Percentiles rank a stretch among this genome's conserved stretches.
phyloP scores from a whole-genome alignment of 2,329 filamentous ascomycete species.

The Neophaeococcomyces aloes region DNA sequence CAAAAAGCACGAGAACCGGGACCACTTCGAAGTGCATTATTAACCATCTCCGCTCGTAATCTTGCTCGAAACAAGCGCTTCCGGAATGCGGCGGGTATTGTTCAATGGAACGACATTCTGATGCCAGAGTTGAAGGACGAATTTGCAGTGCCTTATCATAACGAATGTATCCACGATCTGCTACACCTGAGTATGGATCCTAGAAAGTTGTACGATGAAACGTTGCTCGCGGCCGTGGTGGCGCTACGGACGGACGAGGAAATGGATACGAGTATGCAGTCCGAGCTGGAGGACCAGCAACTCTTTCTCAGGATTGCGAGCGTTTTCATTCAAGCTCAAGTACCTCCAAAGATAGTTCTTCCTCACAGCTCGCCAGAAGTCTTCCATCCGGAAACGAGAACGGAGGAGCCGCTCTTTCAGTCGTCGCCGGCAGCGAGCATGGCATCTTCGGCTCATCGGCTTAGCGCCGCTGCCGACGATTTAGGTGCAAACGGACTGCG shows the following conservation, averaged over 20 bases:
- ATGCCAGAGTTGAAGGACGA: constrained; percentile 26
- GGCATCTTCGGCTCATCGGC: neutral
- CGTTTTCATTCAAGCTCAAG: constrained; percentile 22
- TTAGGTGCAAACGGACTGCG: constrained; percentile 27
- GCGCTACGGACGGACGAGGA: constrained; percentile 34
- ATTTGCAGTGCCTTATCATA: constrained; percentile 33
- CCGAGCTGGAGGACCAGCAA: constrained; percentile 22
- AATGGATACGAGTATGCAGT: constrained; percentile 25
- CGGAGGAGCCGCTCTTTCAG: too few species aligned
- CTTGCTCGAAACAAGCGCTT: constrained; percentile 25
- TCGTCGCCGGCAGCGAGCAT: neutral
- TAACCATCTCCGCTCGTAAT: constrained; percentile 31
- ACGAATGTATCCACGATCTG: constrained; percentile 32
- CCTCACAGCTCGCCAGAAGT: constrained; percentile 7
- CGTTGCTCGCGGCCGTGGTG: constrained; percentile 30
- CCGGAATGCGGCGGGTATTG: constrained; percentile 6
- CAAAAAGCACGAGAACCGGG: constrained; percentile 32
- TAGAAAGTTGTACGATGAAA: constrained; percentile 29
- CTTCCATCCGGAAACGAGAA: neutral
- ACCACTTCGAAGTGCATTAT: constrained; percentile 31
- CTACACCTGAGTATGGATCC: constrained; percentile 30
- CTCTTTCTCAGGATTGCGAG: constrained; percentile 22
- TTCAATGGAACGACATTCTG: constrained; percentile 18
- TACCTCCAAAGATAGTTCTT: constrained; percentile 11
- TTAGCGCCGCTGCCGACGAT: neutral